Conservation (phyloP, 228 moss, liverwort and hornwort genomes). For the Sphagnum fallax region DNA sequence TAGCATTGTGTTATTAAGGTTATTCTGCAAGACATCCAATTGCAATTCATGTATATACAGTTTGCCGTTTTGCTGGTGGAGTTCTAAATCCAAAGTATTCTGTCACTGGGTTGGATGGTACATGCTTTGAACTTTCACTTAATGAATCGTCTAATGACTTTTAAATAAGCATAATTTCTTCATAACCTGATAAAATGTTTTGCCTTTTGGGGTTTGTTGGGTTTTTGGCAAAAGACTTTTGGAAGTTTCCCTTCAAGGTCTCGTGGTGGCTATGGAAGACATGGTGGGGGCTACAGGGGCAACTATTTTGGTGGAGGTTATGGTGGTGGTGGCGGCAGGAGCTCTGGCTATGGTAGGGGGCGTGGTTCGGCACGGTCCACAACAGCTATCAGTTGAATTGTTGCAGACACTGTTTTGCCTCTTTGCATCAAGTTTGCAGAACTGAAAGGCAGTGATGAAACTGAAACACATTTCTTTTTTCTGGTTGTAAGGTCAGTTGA, state of each 20-base stretch:
- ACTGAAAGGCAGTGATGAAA: not conserved
- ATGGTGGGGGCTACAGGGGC: slow-evolving; percentile 61
- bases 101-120: too few species aligned
- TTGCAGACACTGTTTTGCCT: not conserved
- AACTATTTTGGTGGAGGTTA: slow-evolving; percentile 57
- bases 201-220: not conserved
- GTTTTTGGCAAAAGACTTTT: slow-evolving; percentile 39
- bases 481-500: not conserved
- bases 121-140: too few species aligned
- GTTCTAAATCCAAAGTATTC: too few species aligned
- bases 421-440: not conserved
- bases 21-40: too few species aligned
- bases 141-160: too few species aligned
- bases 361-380: slow-evolving; percentile 68
- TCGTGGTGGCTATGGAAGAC: slow-evolving; percentile 77
- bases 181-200: too few species aligned
- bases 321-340: slow-evolving; percentile 60
- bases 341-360: slow-evolving; percentile 57
- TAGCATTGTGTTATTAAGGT: too few species aligned
- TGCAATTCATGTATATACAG: too few species aligned
- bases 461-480: not conserved
- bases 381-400: slow-evolving; percentile 46
- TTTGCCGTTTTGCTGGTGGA: too few species aligned
- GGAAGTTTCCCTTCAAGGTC: slow-evolving; percentile 63
- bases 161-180: too few species aligned